Percentiles rank a stretch among this genome's conserved stretches.
phyloP scores from a whole-genome alignment of 2,329 filamentous ascomycete species.

The Epichloe sibirici region DNA sequence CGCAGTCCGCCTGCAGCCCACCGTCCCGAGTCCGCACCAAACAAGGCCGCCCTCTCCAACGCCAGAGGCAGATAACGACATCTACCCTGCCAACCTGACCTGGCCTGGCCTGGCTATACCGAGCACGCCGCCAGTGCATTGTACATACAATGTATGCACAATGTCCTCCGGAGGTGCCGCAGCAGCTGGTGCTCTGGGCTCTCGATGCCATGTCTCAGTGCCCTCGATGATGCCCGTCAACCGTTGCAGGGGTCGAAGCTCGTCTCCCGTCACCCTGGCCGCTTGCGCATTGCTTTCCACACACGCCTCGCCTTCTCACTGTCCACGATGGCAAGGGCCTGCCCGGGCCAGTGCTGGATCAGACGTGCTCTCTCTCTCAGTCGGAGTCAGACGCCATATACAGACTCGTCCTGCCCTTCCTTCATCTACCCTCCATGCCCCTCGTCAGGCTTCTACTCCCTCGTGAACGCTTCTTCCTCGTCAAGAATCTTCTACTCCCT shows the following conservation, averaged over 20 bases:
- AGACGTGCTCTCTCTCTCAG: constrained; percentile 3
- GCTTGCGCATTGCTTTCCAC: constrained; percentile 8
- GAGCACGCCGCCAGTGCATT: background rate
- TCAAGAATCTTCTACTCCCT: constrained; percentile 18
- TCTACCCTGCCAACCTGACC: background rate
- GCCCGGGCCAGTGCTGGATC: constrained; percentile 5
- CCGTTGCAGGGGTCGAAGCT: constrained; percentile 5
- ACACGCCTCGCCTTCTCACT: constrained; percentile 9
- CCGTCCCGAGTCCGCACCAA: background rate
- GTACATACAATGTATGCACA: background rate
- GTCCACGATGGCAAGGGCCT: constrained; percentile 10
- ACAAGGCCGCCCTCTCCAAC: background rate
- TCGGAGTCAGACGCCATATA: background rate
- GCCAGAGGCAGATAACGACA: background rate
- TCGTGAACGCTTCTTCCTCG: constrained; percentile 12
- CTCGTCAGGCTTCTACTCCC: constrained; percentile 12
- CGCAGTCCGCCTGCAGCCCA: constrained; percentile 1
- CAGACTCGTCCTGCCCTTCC: constrained; percentile 13
- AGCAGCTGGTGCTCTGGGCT: constrained; percentile 5
- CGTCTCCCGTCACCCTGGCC: constrained; percentile 12
- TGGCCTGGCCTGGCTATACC: background rate
- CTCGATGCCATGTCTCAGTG: constrained; percentile 4
- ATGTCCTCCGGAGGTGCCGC: constrained; percentile 5
- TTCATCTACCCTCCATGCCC: constrained; percentile 26
- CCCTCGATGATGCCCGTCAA: constrained; percentile 3